Evolutionary conservation across 768 basidiomycete species (phyloP).

Genomic region (Phaeotremella skinneri): DNA sequence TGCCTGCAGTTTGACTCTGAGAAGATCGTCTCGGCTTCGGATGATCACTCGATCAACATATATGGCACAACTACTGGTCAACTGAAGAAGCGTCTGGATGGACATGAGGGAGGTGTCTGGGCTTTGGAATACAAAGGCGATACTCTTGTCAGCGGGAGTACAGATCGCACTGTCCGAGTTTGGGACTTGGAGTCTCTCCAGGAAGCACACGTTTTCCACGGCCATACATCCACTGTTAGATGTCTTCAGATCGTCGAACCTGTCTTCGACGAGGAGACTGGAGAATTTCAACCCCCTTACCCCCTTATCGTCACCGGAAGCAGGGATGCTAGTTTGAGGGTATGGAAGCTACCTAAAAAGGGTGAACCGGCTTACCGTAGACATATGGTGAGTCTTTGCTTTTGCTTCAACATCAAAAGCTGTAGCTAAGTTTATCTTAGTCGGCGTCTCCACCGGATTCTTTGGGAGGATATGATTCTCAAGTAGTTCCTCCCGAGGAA

Average conservation of each 20-base stretch:
- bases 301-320: conserved; percentile 72
- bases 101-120: conserved; percentile 96
- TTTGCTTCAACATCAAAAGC: not conserved
- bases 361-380: conserved; percentile 57
- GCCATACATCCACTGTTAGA: conserved; percentile 93
- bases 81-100: conserved; percentile 69
- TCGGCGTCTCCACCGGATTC: not conserved
- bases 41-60: conserved; percentile 94
- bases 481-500: conserved; percentile 48
- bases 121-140: conserved; percentile 69
- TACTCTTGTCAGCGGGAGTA: conserved; percentile 80
- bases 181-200: conserved; percentile 78
- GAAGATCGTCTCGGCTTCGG: conserved; percentile 93
- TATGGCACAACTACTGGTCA: conserved; percentile 83
- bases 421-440: not conserved
- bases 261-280: conserved; percentile 74
- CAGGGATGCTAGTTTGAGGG: conserved; percentile 64
- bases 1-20: conserved; percentile 91
- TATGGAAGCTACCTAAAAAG: conserved; percentile 67
- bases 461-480: not conserved
- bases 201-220: conserved; percentile 90
- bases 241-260: conserved; percentile 96
- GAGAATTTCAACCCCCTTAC: conserved; percentile 64
- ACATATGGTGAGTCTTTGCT: conserved; percentile 11
- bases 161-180: conserved; percentile 87